Evolutionary conservation across 169 alveolate genomes (phyloP), one percentile per base, ranked within the genome.

Genomic region (Eimeria praecox): DNA sequence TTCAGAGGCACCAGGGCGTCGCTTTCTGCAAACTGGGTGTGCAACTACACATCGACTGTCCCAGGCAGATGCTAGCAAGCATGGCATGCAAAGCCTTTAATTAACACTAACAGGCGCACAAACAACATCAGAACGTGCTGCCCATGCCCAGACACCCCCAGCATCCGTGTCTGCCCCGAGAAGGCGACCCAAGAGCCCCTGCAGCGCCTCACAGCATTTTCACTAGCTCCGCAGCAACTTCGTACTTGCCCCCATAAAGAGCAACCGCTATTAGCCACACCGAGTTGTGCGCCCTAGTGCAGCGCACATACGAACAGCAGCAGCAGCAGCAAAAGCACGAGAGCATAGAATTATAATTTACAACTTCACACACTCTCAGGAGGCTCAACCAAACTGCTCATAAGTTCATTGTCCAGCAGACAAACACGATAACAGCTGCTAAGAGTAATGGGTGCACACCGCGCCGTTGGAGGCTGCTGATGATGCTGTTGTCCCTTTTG

Each of bases 191-290:
- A 35, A 0, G n/a, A 49, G 54, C 38, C 54, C 91, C 40, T 64
- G 27, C 88, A 78, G 91, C 30, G 90, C 73, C 90, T 86, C 49
- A 86, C 93, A 86, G 82, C 80, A 86, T 54, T 40, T 35, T 27
- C 80, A 86, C 82, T 8, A 86, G 82, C 59, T 38, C 80, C 35
- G 38, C 93, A 62, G 93, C 93, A 35, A 86, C 80, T 38, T 86
- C 66, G 12, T 35, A 86, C 30, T 86, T 40, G 75, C 80, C 93
- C 46, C 80, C 77, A 40, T 59, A 86, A 0, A 86, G 35, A 6
- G 82, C 56, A n/a, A 86, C 82, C 44, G 93, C 93, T 46, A 86
- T 86, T 62, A 86, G 71, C 77, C 82, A 54, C 33, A 86, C 82
- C 42, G 82, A 22, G 80, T 86, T 86, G 49, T 54, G 77, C 14